phyloP scores from a whole-genome alignment of 2,329 filamentous ascomycete genomes.

The Aspergillus niger region DNA sequence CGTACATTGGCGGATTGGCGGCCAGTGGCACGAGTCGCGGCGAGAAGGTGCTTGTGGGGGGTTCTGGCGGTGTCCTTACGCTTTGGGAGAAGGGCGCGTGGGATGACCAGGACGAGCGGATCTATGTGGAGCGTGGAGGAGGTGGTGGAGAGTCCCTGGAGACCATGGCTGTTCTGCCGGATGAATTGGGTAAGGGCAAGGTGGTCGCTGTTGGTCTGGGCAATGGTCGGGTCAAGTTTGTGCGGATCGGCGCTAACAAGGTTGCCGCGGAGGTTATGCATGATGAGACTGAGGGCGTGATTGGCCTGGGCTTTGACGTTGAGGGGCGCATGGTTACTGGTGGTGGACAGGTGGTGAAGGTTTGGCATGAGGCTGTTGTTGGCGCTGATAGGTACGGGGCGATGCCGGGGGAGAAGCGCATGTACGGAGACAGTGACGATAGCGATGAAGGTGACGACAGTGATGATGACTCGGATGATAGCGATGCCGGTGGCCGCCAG shows the following conservation, averaged over 20 bases:
- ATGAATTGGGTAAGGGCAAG: conserved; percentile 63
- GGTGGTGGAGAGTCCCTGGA: conserved; percentile 78
- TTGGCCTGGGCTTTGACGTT: conserved; percentile 80
- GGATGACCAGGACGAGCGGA: conserved; percentile 92
- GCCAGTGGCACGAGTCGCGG: conserved; percentile 68
- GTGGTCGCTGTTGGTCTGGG: conserved; percentile 78
- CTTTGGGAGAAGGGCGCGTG: conserved; percentile 93
- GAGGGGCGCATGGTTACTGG: conserved; percentile 85
- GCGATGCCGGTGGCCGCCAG: conserved; percentile 20
- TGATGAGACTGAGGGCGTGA: conserved; percentile 84
- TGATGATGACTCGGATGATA: conserved; percentile 47
- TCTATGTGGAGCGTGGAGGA: conserved; percentile 67
- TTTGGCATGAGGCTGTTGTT: conserved; percentile 75
- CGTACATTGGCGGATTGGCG: conserved; percentile 75
- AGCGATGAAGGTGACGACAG: conserved; percentile 49
- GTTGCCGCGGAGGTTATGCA: conserved; percentile 70
- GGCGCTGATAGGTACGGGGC: conserved; percentile 53
- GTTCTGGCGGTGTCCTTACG: conserved; percentile 78
- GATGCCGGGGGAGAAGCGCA: conserved; percentile 36
- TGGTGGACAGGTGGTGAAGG: conserved; percentile 81
- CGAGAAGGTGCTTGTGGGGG: conserved; percentile 74
- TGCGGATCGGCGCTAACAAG: conserved; percentile 72
- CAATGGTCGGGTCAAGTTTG: conserved; percentile 76
- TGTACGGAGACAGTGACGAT: conserved; percentile 40
- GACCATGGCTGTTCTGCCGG: conserved; percentile 70